Percentiles rank a stretch among this genome's conserved stretches.
phyloP scores from a whole-genome alignment of 129 eudicot genomes.

The Lactuca saligna region DNA sequence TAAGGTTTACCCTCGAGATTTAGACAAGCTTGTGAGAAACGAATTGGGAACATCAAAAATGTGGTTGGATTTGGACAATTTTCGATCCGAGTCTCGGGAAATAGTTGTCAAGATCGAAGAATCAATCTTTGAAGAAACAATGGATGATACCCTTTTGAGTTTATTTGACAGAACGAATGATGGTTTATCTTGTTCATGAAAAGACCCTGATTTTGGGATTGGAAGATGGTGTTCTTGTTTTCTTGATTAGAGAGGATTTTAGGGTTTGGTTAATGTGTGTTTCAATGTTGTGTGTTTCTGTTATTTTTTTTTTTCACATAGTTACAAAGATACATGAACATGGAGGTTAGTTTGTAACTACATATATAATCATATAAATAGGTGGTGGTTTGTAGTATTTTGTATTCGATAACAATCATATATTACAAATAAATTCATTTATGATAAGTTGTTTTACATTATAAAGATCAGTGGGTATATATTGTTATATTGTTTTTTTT shows the following conservation, averaged over 20 bases:
- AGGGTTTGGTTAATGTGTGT: conserved; percentile 42
- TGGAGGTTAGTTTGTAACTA: conserved; percentile 37
- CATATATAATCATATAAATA: conserved; percentile 27
- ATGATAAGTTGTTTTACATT: not conserved
- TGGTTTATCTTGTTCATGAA: conserved; percentile 18
- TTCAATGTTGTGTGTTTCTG: conserved; percentile 32
- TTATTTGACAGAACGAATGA: conserved; percentile 16
- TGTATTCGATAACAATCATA: conserved; percentile 13
- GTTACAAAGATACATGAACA: conserved; percentile 25
- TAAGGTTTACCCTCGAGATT: conserved; percentile 45
- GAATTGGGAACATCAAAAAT: conserved; percentile 53
- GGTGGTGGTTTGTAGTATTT: conserved; percentile 20
- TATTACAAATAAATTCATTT: conserved; percentile 2
- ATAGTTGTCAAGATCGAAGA: conserved; percentile 58
- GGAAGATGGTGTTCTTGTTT: conserved; percentile 19
- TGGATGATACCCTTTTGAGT: conserved; percentile 59
- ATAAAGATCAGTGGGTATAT: too few relatives aligned
- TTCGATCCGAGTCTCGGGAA: conserved; percentile 42
- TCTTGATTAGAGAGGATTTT: conserved; percentile 18
- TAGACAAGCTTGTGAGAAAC: conserved; percentile 60
- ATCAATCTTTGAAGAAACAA: conserved; percentile 49
- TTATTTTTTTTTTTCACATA: conserved; percentile 36
- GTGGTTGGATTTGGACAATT: conserved; percentile 53
- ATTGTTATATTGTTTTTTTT: too few relatives aligned
- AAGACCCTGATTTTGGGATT: not conserved